phyloP scores from a whole-genome alignment of 352 stramenopile genomes.

The Globisporangium acanthophoron region DNA sequence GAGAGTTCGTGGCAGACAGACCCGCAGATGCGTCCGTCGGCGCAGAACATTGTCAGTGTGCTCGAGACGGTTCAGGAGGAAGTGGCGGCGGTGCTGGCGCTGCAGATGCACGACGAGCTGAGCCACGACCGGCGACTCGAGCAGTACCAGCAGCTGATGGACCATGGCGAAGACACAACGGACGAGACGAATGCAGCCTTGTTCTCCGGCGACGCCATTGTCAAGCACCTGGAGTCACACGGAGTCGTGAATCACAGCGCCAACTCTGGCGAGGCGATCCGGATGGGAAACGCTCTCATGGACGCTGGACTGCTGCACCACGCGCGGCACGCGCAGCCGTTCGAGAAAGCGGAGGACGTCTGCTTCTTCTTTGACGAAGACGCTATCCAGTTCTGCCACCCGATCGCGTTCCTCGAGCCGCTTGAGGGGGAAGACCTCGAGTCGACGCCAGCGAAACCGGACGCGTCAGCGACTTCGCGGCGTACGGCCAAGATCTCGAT shows the following conservation, averaged over 20 bases:
- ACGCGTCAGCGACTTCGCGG: not conserved
- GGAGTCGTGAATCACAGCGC: constrained; percentile 13
- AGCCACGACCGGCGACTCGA: not conserved
- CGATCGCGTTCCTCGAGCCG: constrained; percentile 14
- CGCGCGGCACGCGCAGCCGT: constrained; percentile 27
- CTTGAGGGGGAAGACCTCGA: constrained; percentile 1
- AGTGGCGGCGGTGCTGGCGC: constrained; percentile 32
- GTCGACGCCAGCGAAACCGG: not conserved
- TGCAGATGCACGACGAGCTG: constrained; percentile 41
- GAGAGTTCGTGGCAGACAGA: constrained; percentile 47
- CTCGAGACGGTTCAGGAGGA: constrained; percentile 70
- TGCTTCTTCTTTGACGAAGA: constrained; percentile 22
- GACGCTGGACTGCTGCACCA: constrained; percentile 59
- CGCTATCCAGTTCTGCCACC: constrained; percentile 18
- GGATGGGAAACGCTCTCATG: constrained; percentile 52
- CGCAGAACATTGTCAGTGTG: constrained; percentile 30
- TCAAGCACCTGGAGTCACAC: constrained; percentile 34
- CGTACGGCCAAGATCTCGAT: constrained; percentile 1
- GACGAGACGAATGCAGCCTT: constrained; percentile 6
- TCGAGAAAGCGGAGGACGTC: constrained; percentile 17
- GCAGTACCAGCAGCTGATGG: not conserved
- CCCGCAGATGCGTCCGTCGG: constrained; percentile 37
- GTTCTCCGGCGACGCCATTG: constrained; percentile 22
- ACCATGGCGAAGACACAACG: not conserved
- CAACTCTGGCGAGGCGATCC: constrained; percentile 24